Base-by-base conservation (phyloP, 2,329 filamentous ascomycete genomes). In the Alternaria solani region DNA sequence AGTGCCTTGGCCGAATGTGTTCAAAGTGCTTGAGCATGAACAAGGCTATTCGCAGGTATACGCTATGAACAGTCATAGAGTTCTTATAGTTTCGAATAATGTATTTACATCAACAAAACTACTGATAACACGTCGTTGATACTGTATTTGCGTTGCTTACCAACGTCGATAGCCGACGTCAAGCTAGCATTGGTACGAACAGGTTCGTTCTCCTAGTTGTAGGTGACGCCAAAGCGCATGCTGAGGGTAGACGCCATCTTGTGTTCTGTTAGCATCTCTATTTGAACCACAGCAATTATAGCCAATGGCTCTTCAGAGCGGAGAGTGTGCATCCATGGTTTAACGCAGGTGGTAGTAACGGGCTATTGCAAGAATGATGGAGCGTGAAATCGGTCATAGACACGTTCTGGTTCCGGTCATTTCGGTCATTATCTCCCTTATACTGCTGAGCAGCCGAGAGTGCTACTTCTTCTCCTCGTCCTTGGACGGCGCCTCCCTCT, bases 401-500 rank as follows among this genome's bases (percentile, higher is more conserved):
- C 20, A 36, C 20, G 7, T 36, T 38, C 2, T 7, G 18, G 25
- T 49, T 25, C 3, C 20, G 1, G 32, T n/a, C 0, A 14, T 36
- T 12, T 38, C 20, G 25, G 46, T 38, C 46, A 26, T 49, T 5
- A 14, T 2, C 20, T 12, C 12, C n/a, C 14, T 14, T 38, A 8
- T 49, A 2, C 46, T 38, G 16, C 23, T 38, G 30, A 11, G 23
- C 23, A 36, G 5, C 36, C 16, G 14, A 23, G 1, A 18, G 1
- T 32, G 3, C 32, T 57, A 60, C 23, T 62, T 57, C 36, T 69
- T 68, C 42, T 74, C 65, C 52, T 71, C 74, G 34, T 75, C 69
- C 48, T 77, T 80, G 51, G 82, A 80, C 32, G 77, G 75, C 20
- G 81, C 81, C 25, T 82, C 81, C 70, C 92, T 85, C 81, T 86